Conservation (phyloP, 2,329 filamentous ascomycete species). For the Beauveria australis region DNA sequence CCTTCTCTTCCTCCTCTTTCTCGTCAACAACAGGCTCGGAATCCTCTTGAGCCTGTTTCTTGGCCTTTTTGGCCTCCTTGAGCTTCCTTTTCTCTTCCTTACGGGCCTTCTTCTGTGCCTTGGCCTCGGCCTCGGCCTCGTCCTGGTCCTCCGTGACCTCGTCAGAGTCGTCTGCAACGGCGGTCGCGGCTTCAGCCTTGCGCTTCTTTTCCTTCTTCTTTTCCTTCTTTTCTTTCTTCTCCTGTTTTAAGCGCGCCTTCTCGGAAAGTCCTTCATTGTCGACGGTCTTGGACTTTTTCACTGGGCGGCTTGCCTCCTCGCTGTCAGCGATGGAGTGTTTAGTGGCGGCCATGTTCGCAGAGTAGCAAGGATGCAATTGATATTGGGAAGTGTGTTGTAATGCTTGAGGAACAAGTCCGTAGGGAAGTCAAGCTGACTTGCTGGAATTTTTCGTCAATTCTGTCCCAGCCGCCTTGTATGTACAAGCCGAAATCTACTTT, state of each 20-base stretch:
- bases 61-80: conserved; percentile 25
- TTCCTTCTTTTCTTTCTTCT: conserved; percentile 31
- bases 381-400: neutral
- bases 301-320: conserved; percentile 25
- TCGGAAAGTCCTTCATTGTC: conserved; percentile 19
- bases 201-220: conserved; percentile 25
- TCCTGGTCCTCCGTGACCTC: conserved; percentile 26
- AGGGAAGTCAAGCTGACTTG: neutral
- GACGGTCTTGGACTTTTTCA: conserved; percentile 33
- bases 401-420: neutral
- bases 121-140: conserved; percentile 15
- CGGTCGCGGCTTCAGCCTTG: conserved; percentile 17
- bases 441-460: neutral
- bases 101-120: conserved; percentile 25
- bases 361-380: neutral
- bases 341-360: conserved; percentile 29
- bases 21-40: neutral
- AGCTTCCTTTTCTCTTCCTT: conserved; percentile 12
- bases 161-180: conserved; percentile 17
- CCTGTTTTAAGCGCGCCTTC: conserved; percentile 30
- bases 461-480: neutral
- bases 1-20: conserved; percentile 18
- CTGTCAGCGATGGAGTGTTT: conserved; percentile 31
- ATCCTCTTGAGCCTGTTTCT: conserved; percentile 20
- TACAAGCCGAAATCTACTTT: neutral